Percentiles rank a stretch among this genome's conserved stretches.
These are phyloP conservation scores for Botrytis galanthina DNA, from an alignment of 2,329 filamentous ascomycete genomes.

Conservation along the genomic window DNA sequence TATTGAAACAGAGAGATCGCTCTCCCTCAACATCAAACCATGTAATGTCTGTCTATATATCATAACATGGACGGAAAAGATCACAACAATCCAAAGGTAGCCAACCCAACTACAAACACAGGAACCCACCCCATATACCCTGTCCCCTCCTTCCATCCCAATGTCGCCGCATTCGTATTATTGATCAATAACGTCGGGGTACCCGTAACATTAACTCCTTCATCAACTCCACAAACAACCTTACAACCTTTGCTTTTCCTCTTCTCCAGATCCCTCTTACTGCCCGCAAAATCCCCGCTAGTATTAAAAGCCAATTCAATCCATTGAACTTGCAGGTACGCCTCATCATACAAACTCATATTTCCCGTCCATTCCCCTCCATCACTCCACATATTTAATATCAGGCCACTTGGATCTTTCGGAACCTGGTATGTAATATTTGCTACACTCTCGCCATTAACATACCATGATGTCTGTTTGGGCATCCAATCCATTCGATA, in stretches of 20 bases:
- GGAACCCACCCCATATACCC: conserved; percentile 14
- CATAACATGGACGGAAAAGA: neutral
- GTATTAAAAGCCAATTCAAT: conserved; percentile 38
- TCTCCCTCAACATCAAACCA: neutral
- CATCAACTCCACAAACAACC: conserved; percentile 35
- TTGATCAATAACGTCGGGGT: conserved; percentile 33
- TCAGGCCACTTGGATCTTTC: conserved; percentile 30
- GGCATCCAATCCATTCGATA: conserved; percentile 39
- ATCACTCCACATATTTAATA: conserved; percentile 39
- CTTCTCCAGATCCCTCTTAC: conserved; percentile 23
- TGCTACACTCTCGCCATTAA: conserved; percentile 33
- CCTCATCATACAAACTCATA: conserved; percentile 33
- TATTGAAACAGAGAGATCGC: neutral
- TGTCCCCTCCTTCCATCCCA: conserved; percentile 16
- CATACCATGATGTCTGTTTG: conserved; percentile 34
- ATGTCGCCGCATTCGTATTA: conserved; percentile 21
- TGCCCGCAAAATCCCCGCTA: conserved; percentile 27
- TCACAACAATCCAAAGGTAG: conserved; percentile 9
- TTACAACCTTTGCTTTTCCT: conserved; percentile 31
- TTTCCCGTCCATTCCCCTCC: conserved; percentile 37
- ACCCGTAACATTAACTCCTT: conserved; percentile 31
- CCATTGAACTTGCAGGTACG: conserved; percentile 37
- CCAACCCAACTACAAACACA: neutral
- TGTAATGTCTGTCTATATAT: neutral
- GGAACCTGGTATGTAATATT: conserved; percentile 35